Conservation (phyloP, 2,329 filamentous ascomycete species). For the Curvularia sp. region DNA sequence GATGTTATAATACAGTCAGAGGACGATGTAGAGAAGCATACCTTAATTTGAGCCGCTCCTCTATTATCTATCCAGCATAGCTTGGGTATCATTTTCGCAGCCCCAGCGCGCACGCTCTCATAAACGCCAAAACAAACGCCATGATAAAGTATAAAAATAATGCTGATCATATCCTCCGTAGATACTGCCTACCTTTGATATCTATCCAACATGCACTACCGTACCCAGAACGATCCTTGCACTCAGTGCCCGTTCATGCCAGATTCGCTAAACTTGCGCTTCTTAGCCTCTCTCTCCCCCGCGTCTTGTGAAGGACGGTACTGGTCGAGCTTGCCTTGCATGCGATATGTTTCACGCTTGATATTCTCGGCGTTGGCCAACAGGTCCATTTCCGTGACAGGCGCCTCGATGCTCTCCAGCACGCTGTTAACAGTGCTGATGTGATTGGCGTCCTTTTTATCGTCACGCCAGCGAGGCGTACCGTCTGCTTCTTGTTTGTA, state of each 20-base stretch:
- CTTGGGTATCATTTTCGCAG: slow-evolving; percentile 4
- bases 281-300: slow-evolving; percentile 40
- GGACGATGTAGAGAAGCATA: neutral
- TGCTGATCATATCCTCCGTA: neutral
- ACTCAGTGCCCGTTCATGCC: slow-evolving; percentile 12
- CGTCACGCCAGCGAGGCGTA: slow-evolving; percentile 82
- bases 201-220: neutral
- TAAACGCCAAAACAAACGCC: neutral
- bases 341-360: slow-evolving; percentile 76
- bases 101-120: neutral
- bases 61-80: neutral
- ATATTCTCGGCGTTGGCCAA: slow-evolving; percentile 73
- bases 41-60: neutral
- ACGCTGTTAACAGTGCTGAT: slow-evolving; percentile 84
- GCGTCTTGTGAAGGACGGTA: slow-evolving; percentile 26
- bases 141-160: neutral
- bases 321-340: slow-evolving; percentile 54
- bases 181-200: neutral
- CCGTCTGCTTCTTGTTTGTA: slow-evolving; percentile 62
- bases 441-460: slow-evolving; percentile 92
- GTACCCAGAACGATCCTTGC: neutral
- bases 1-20: neutral
- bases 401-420: slow-evolving; percentile 85
- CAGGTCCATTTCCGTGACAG: slow-evolving; percentile 82
- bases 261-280: slow-evolving; percentile 39